These are phyloP conservation scores for Helotiales sp. DNA, from an alignment of 2,329 filamentous ascomycete species.

Conservation along the genomic window DNA sequence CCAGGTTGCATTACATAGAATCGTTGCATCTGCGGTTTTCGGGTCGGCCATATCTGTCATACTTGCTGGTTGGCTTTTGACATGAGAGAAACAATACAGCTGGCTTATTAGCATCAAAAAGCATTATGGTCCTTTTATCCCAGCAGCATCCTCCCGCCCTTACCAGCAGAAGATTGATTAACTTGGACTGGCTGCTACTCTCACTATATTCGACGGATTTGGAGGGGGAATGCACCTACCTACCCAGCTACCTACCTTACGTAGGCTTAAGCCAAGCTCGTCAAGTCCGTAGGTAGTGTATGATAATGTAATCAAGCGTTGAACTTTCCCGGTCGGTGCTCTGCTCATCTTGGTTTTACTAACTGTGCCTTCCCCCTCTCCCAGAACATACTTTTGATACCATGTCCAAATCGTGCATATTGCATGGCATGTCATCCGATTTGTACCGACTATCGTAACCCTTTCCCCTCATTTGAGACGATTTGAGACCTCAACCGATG, in stretches of 20 bases:
- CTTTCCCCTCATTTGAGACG: background rate
- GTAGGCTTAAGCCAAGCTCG: background rate
- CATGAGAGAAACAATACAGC: conserved; percentile 6
- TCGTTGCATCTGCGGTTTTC: conserved; percentile 3
- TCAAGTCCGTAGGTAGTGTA: conserved; percentile 5
- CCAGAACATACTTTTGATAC: background rate
- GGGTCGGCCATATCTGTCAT: background rate
- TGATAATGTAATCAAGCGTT: conserved; percentile 19
- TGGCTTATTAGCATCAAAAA: conserved; percentile 4
- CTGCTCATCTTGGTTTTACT: background rate
- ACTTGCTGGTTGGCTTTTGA: background rate
- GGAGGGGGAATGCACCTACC: background rate
- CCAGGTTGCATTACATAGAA: background rate
- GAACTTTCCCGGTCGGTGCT: background rate
- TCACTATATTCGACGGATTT: background rate
- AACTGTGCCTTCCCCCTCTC: background rate
- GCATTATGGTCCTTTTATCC: background rate
- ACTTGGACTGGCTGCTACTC: conserved; percentile 3
- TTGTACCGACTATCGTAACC: background rate
- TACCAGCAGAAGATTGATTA: background rate
- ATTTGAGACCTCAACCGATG: background rate
- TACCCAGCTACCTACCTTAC: background rate
- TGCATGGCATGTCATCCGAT: background rate
- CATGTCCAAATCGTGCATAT: background rate
- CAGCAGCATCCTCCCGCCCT: background rate